These are phyloP conservation scores for Candida silvicultrix DNA, from an alignment of 805 yeast genomes.

Conservation along the genomic window DNA sequence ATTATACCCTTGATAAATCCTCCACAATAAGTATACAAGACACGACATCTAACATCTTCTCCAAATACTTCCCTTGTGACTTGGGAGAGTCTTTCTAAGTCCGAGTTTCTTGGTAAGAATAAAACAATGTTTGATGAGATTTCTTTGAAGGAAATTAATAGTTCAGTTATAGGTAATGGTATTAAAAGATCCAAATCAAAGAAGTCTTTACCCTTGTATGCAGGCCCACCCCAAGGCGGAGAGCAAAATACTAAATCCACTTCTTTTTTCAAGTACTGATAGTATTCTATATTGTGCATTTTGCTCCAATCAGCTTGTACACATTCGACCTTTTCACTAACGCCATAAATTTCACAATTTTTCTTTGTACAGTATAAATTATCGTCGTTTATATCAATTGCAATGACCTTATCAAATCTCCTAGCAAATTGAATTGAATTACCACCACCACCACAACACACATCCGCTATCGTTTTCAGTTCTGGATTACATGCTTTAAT, in stretches of 20 bases:
- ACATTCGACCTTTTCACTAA: conserved; percentile 42
- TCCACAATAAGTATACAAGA: conserved; percentile 34
- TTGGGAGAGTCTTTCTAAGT: conserved; percentile 42
- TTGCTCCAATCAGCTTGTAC: conserved; percentile 40
- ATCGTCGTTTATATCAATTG: conserved; percentile 53
- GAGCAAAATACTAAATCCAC: conserved; percentile 63
- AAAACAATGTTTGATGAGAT: conserved; percentile 45
- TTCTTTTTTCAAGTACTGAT: conserved; percentile 2
- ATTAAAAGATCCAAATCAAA: conserved; percentile 41
- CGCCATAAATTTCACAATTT: conserved; percentile 62
- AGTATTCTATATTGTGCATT: conserved; percentile 11
- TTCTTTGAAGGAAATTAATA: conserved; percentile 36
- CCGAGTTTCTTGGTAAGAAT: conserved; percentile 58
- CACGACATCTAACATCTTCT: conserved; percentile 33
- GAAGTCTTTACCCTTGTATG: conserved; percentile 33
- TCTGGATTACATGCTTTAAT: conserved; percentile 45
- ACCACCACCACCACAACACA: conserved; percentile 88
- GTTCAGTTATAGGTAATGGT: conserved; percentile 42
- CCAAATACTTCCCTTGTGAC: conserved; percentile 45
- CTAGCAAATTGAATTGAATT: conserved; percentile 72
- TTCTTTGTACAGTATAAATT: conserved; percentile 61
- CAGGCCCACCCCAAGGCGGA: conserved; percentile 88
- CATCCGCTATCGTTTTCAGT: conserved; percentile 47
- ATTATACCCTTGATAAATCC: conserved; percentile 47
- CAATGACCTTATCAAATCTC: conserved; percentile 48